Conservation (phyloP, 2,329 filamentous ascomycete species). For the Talaromyces sp. region DNA sequence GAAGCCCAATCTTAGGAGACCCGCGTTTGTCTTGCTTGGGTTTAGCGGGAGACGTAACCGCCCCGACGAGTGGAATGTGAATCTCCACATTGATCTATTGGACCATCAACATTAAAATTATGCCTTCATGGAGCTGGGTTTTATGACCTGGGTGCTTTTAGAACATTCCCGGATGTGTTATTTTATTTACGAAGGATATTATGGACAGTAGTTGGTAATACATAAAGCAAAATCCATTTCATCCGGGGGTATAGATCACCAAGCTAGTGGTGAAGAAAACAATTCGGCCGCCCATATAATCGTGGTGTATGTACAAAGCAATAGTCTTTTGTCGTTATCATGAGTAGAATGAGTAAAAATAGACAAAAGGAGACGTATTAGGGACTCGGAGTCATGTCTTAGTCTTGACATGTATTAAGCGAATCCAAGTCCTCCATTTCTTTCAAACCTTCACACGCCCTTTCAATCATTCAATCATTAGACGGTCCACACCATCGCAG, state of each 20-base stretch:
- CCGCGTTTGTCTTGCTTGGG: not conserved
- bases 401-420: too few relatives aligned
- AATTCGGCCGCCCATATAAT: not conserved
- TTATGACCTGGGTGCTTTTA: too few relatives aligned
- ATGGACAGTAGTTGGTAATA: too few relatives aligned
- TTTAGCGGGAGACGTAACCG: constrained; percentile 9
- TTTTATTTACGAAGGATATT: too few relatives aligned
- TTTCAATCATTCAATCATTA: constrained; percentile 18
- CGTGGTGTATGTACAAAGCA: not conserved
- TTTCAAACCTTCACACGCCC: not conserved
- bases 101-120: too few relatives aligned
- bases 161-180: too few relatives aligned
- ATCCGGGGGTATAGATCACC: not conserved
- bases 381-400: too few relatives aligned
- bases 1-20: constrained; percentile 1
- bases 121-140: too few relatives aligned
- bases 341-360: not conserved
- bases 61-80: constrained; percentile 5
- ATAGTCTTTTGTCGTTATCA: not conserved
- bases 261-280: not conserved
- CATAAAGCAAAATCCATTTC: not conserved
- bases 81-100: not conserved
- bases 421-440: not conserved
- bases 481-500: constrained; percentile 34
- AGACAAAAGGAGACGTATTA: not conserved